Percentiles rank a stretch among this genome's conserved stretches.
Evolutionary conservation across 1,139 yeast species (phyloP).

Genomic region (Eremothecium cymbalariae): DNA sequence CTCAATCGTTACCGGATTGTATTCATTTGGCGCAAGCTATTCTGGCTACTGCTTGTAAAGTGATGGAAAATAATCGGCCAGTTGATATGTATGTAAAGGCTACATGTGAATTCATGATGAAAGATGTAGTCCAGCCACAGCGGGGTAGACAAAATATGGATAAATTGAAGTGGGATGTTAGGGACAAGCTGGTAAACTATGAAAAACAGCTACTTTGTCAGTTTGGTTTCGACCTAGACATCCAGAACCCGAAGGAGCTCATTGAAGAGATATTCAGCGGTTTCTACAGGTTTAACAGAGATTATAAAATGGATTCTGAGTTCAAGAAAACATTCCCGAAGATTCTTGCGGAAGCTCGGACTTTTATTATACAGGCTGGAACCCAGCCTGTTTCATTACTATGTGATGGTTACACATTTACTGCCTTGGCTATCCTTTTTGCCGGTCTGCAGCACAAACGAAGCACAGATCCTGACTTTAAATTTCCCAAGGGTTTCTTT

Average conservation of each 20-base stretch:
- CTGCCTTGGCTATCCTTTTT: conserved; percentile 25
- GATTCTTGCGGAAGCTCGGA: conserved; percentile 28
- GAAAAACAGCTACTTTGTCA: conserved; percentile 28
- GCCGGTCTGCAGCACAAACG: conserved; percentile 29
- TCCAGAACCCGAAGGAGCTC: conserved; percentile 30
- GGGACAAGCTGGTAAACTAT: conserved; percentile 29
- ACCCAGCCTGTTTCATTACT: conserved; percentile 32
- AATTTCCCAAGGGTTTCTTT: conserved; percentile 29
- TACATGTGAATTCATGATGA: conserved; percentile 28
- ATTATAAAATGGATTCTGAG: conserved; percentile 23
- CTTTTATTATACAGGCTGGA: conserved; percentile 31
- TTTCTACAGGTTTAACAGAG: conserved; percentile 28
- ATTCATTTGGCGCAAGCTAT: conserved; percentile 30
- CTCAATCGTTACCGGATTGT: conserved; percentile 24
- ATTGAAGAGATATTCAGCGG: conserved; percentile 32
- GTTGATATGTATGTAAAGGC: conserved; percentile 31
- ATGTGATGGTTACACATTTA: conserved; percentile 30
- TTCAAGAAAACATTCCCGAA: conserved; percentile 27
- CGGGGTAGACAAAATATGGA: conserved; percentile 27
- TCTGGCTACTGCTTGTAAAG: conserved; percentile 32
- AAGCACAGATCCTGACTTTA: conserved; percentile 20
- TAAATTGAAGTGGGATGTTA: conserved; percentile 32
- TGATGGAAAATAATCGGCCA: conserved; percentile 32
- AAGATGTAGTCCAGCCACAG: conserved; percentile 19
- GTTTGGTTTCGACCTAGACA: conserved; percentile 31